Base-by-base conservation (phyloP, 1,284 basidiomycete species). In the Marasmius sp. region DNA sequence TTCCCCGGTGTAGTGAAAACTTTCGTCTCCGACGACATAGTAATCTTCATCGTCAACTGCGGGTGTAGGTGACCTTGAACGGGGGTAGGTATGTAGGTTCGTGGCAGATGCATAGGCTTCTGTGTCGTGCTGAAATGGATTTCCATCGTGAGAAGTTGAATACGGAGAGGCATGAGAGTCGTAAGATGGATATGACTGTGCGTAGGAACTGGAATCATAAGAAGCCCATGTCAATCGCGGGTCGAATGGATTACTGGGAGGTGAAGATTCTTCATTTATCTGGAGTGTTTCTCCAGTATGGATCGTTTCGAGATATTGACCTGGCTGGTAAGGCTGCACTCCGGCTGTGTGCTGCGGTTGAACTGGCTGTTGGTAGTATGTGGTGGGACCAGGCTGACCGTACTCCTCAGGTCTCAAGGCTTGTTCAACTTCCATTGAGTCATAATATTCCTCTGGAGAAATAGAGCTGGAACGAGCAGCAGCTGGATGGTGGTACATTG, bases 41-140 rank as follows among this genome's bases (percentile, higher is more conserved):
- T 89, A 89, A 67, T 87, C 87, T 62, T 89, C 89, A 49, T 89
- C 86, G 50, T 88, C 88, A 12, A 82, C 81, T 7, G 85, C 85
- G 9, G 89, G 88, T 1, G 89, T 91, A 0, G 89, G 89, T 3
- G 89, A 91, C 22, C 89, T 83, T 20, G 89, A 91, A 56, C 87
- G 83, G 38, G 86, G 79, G 65, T 80, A 72, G 18, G 80, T 72
- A n/a, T 81, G 82, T 10, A 84, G 77, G 66, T 81, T 74, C 59
- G 79, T 77, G 6, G 85, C 87, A 0, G 88, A 87, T 12, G 89
- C 79, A 64, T 87, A 91, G 1, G 85, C 86, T 66, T 89, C 88
- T 0, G 82, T 74, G 65, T 89, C 87, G 53, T 85, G 79, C 50
- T 76, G 74, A 66, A 83, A 85, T 68, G 84, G 82, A 62, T 83